Conservation (phyloP, 176 grass and related monocot species). For the Carex cristatella region DNA sequence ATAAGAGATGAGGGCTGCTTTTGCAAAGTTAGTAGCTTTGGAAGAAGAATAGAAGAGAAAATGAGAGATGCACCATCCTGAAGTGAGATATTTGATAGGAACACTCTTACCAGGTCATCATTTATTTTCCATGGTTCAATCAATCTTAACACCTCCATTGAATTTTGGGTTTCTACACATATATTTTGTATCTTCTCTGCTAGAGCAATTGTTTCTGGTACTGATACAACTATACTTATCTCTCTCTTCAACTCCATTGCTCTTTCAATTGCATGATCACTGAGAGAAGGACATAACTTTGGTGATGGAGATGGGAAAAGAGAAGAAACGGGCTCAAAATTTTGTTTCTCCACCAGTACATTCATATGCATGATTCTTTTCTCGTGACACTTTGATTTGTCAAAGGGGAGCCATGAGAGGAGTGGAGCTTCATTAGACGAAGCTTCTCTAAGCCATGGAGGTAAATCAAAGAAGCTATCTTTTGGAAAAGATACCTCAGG, state of each 20-base stretch:
- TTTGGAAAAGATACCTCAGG: slow-evolving; percentile 3
- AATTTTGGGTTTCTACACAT: slow-evolving; percentile 46
- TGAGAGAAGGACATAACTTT: slow-evolving; percentile 4
- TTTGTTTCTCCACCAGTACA: slow-evolving; percentile 2
- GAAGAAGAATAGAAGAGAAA: slow-evolving; percentile 59
- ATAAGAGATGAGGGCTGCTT: slow-evolving; percentile 50
- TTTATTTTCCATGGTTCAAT: slow-evolving; percentile 65
- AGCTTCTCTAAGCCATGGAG: slow-evolving; percentile 40
- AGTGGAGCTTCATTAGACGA: slow-evolving; percentile 17
- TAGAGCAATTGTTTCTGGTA: slow-evolving; percentile 26
- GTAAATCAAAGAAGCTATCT: slow-evolving; percentile 44
- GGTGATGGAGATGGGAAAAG: neutral
- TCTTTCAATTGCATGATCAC: neutral
- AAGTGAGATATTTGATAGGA: slow-evolving; percentile 45
- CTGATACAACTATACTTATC: slow-evolving; percentile 28
- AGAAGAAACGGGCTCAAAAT: neutral
- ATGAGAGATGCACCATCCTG: slow-evolving; percentile 38
- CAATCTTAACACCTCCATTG: slow-evolving; percentile 42
- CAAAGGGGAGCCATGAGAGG: slow-evolving; percentile 57
- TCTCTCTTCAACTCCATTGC: slow-evolving; percentile 34
- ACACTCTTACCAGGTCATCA: slow-evolving; percentile 38
- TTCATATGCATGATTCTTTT: slow-evolving; percentile 21
- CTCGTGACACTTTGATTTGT: slow-evolving; percentile 5
- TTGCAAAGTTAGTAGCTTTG: slow-evolving; percentile 51
- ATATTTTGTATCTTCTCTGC: slow-evolving; percentile 46